Evolutionary conservation across 2,329 filamentous ascomycete species (phyloP).

Genomic region (Periconia sp.): DNA sequence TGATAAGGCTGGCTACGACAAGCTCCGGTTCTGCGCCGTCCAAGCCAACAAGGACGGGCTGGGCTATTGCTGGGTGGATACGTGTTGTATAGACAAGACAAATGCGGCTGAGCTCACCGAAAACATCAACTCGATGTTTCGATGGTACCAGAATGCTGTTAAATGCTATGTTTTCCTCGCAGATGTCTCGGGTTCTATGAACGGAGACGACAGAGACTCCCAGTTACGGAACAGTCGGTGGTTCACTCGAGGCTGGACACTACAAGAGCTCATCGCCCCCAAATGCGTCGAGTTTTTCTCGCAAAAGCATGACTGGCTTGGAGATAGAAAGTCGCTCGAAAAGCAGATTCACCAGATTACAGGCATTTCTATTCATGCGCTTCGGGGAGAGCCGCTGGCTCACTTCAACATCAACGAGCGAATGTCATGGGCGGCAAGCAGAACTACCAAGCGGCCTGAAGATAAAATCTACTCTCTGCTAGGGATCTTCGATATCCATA

Average conservation of each 20-base stretch:
- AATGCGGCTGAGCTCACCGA: constrained; percentile 6
- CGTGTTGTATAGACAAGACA: constrained; percentile 12
- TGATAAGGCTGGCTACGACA: constrained; percentile 6
- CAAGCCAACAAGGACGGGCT: constrained; percentile 9
- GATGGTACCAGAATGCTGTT: constrained; percentile 15
- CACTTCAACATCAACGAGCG: constrained; percentile 11
- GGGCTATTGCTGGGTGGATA: constrained; percentile 8
- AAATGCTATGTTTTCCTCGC: constrained; percentile 10
- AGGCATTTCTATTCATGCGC: constrained; percentile 2
- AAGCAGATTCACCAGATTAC: constrained; percentile 10
- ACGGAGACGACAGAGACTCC: constrained; percentile 9
- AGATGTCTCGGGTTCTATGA: constrained; percentile 16
- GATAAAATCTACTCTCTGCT: constrained; percentile 15
- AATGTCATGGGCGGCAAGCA: constrained; percentile 10
- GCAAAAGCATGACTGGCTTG: background rate
- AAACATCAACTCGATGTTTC: constrained; percentile 15
- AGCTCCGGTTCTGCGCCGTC: constrained; percentile 12
- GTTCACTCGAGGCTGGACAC: background rate
- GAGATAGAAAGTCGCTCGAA: constrained; percentile 2
- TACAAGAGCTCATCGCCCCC: constrained; percentile 2
- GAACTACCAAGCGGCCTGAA: constrained; percentile 15
- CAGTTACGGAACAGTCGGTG: constrained; percentile 6
- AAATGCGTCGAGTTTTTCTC: constrained; percentile 3
- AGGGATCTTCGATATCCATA: constrained; percentile 17
- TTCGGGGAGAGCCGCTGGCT: constrained; percentile 2